Evolutionary conservation across 2,329 filamentous ascomycete species (phyloP), one percentile per base, ranked within the genome.

Genomic region (Emmonsiellopsis sp.): DNA sequence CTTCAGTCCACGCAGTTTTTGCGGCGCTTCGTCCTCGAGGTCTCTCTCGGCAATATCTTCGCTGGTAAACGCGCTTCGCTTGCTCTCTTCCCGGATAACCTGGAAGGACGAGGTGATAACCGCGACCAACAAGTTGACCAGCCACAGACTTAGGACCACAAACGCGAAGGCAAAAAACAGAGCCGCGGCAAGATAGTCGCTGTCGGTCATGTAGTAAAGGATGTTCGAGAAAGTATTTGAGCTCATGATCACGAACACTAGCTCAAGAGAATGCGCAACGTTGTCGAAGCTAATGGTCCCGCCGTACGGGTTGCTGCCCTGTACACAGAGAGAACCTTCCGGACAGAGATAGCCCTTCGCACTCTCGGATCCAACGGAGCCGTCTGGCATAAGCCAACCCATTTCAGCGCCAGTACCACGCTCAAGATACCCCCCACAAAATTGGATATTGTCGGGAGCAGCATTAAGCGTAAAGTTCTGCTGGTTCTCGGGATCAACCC

Each of bases 21-120:
- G 65, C 6, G 58, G 53, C 2, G 61, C 52, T 17, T 57, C 57
- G 27, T 70, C 62, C 42, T 75, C 72, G 34, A 72, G 69, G 31
- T 72, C 65, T 37, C 73, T 65, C n/a, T 63, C 64, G 49, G 78
- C 76, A 51, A 79, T 79, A 40, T 88, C 80, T 54, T 89, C 82
- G 10, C 83, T 83, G 4, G 90, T 91, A 68, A 98, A 98, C 2
- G 94, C 93, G 72, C 91, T 96, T 34, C 86, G 84, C 69, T 87
- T 91, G 71, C 89, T 95, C 68, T 98, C 93, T 73, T 98, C 94
- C 58, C 93, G 83, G 62, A 98, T 98, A 59, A 98, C 88, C 67
- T 98, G 93, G 65, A 98, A 98, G 1, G 92, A 96, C 5, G 93
- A 95, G 0, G 93, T 98, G 66, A 98, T 98, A 63, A 98, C 93